Evolutionary conservation across 2,329 filamentous ascomycete genomes (phyloP).

Genomic region (Metarhizium rileyi): DNA sequence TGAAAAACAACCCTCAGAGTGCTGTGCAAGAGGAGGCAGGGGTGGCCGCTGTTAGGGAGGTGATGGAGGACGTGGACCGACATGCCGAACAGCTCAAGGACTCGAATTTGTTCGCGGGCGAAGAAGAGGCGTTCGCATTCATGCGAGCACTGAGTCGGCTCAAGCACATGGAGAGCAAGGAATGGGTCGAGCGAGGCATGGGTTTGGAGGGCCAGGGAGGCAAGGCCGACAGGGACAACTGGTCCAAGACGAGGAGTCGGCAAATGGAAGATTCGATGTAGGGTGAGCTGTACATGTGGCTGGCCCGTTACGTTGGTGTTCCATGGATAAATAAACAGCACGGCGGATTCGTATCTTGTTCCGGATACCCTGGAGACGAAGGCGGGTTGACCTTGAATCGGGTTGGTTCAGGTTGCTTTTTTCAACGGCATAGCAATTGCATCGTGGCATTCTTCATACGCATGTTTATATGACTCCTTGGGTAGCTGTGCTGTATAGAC

Average conservation of each 20-base stretch:
- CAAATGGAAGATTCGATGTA: constrained; percentile 62
- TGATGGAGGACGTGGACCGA: constrained; percentile 84
- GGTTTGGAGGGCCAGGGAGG: constrained; percentile 55
- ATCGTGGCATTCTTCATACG: background rate
- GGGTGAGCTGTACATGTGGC: constrained; percentile 8
- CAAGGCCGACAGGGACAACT: constrained; percentile 54
- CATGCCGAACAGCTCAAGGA: constrained; percentile 78
- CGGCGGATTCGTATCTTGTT: background rate
- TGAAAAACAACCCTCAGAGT: constrained; percentile 36
- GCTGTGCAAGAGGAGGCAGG: constrained; percentile 8
- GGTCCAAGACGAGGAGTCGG: constrained; percentile 54
- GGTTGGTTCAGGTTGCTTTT: background rate
- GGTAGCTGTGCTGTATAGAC: too few relatives aligned
- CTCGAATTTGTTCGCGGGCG: constrained; percentile 80
- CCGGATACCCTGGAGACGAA: background rate
- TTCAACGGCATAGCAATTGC: background rate
- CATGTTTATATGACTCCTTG: background rate
- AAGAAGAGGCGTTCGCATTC: constrained; percentile 96
- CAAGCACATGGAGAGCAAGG: constrained; percentile 84
- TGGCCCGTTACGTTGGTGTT: background rate
- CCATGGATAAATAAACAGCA: background rate
- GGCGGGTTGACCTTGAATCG: background rate
- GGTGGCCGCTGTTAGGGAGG: constrained; percentile 39
- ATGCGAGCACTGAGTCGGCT: constrained; percentile 76
- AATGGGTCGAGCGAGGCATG: constrained; percentile 85